Evolutionary conservation across 2,329 filamentous ascomycete genomes (phyloP).

Genomic region (Penicillium italicum): DNA sequence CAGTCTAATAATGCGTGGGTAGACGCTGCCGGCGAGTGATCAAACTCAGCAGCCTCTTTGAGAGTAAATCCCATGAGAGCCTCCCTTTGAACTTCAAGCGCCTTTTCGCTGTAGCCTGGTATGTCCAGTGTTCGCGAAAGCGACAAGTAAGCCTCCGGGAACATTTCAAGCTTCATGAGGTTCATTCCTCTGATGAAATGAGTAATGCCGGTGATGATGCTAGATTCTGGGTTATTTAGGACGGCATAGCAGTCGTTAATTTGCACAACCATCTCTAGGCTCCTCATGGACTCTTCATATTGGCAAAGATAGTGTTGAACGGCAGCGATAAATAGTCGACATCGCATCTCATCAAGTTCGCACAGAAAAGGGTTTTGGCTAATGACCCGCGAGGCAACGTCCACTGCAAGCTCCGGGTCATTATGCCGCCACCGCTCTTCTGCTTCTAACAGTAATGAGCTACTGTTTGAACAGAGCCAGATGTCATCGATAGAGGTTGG

Average conservation of each 20-base stretch:
- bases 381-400: conserved; percentile 5
- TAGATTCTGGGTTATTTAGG: not conserved
- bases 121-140: conserved; percentile 14
- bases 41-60: not conserved
- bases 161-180: conserved; percentile 13
- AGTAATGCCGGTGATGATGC: conserved; percentile 14
- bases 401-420: conserved; percentile 10
- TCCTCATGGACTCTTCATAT: conserved; percentile 12
- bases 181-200: conserved; percentile 20
- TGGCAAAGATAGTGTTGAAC: conserved; percentile 9
- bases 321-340: conserved; percentile 14
- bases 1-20: conserved; percentile 5
- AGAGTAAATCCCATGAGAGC: conserved; percentile 7
- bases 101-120: conserved; percentile 19
- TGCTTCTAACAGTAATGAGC: conserved; percentile 9
- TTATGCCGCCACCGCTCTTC: conserved; percentile 14
- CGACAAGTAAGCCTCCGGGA: conserved; percentile 16
- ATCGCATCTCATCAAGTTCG: conserved; percentile 11
- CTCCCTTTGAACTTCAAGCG: conserved; percentile 12
- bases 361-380: conserved; percentile 6
- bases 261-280: conserved; percentile 6
- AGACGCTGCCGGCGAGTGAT: not conserved
- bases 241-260: not conserved
- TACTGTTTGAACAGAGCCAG: conserved; percentile 15
- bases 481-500: conserved; percentile 16